Conservation (phyloP, 164 flowering plant species). For the Umbilicus rupestris region DNA sequence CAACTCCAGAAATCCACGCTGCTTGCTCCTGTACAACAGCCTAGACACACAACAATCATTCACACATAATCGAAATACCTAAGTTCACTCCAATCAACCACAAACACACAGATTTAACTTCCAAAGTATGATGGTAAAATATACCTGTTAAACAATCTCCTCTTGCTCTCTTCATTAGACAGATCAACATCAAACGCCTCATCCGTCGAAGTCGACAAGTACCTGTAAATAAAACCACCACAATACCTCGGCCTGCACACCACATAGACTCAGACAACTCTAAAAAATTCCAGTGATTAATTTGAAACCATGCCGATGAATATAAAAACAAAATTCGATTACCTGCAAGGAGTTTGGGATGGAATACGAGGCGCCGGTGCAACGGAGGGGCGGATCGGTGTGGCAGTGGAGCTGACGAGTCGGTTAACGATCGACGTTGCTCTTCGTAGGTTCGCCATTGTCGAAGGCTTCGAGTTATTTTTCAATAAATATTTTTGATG, state of each 20-base stretch:
- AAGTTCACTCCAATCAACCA: neutral
- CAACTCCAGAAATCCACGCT: slow-evolving; percentile 75
- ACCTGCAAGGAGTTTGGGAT: neutral
- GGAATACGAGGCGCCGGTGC: neutral
- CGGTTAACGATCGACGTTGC: neutral
- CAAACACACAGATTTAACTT: neutral
- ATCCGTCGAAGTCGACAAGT: slow-evolving; percentile 12
- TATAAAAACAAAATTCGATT: neutral
- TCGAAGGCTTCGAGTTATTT: neutral
- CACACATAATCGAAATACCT: neutral
- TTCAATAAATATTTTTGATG: no score
- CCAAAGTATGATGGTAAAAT: neutral
- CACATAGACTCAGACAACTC: neutral
- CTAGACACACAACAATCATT: slow-evolving; percentile 22
- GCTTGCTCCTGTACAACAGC: slow-evolving; percentile 76
- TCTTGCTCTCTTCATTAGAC: slow-evolving; percentile 65
- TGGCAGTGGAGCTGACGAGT: neutral
- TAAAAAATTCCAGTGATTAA: no score
- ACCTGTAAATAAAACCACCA: slow-evolving; percentile 16
- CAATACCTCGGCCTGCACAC: slow-evolving; percentile 8
- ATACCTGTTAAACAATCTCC: slow-evolving; percentile 64
- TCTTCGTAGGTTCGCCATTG: slow-evolving; percentile 3
- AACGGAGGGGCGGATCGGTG: neutral
- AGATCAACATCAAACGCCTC: slow-evolving; percentile 37
- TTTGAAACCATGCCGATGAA: neutral